Evolutionary conservation across 495 filamentous ascomycete species (phyloP), one percentile per base, ranked within the genome.

Genomic region (Haplographium delicatum): DNA sequence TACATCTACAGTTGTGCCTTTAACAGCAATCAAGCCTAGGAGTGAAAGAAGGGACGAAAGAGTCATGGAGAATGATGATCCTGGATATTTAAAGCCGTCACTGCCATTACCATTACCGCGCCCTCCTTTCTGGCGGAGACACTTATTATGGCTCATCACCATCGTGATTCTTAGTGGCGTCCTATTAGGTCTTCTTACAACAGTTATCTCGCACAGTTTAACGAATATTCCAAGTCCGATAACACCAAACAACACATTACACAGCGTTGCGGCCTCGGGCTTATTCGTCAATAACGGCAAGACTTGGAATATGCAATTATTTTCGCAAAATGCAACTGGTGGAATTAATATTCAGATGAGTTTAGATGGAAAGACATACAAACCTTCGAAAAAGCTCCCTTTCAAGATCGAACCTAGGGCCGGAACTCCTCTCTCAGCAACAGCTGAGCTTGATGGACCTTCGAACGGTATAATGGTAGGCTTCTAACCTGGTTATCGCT

Each of bases 251-350:
- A 53, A 46, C 25, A 46, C 43, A 9, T 2, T 27, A 16, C 13
- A 42, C 25, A 54, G 51, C 26, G 44, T 54, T n/a, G 51, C 51
- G n/a, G 44, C 16, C n/a, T 42, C 51, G 8, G 51, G 51, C 9
- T 27, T 54, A 11, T 54, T 54, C 33, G 16, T 54, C 13, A 31
- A 43, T 4, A 28, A 44, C 20, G 27, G 27, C 8, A 51, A 18
- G 30, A 54, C 44, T 1, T 54, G 51, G 51, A 54, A 54, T 35
- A 54, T 44, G 43, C 51, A 54, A 5, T 19, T 34, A 6, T 54
- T 47, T 38, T 48, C 16, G 22, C 51, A 54, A 15, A 54, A 54
- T 19, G 10, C 33, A 15, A 44, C 34, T 34, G 51, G 51, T 11
- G 38, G 35, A 6, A 48, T 54, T 28, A 54, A 25, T 15, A n/a